Base-by-base conservation (phyloP, 2,329 filamentous ascomycete genomes). In the Beauveria varroae region DNA sequence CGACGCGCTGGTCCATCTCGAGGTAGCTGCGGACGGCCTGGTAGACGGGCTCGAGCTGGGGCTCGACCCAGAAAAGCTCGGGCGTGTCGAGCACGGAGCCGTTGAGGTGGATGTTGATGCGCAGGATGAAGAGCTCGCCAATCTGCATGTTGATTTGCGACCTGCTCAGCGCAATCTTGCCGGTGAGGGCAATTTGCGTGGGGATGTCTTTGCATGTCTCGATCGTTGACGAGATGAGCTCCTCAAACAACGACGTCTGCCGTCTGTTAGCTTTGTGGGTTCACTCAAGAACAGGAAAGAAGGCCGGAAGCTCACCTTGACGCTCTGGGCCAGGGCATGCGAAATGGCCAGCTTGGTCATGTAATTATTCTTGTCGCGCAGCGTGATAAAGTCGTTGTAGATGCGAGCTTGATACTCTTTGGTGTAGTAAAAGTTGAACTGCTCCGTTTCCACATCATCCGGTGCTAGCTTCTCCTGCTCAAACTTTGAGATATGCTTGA, bases 381-480 rank as follows among this genome's bases (percentile, higher is more conserved):
- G 76, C 2, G 91, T 95, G 74, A 99, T 99, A 69, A 99, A 99
- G 75, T 99, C 95, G 75, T 99, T 99, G 82, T 99, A 99, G 74
- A 99, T 99, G 57, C 95, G 88, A 24, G 95, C 91, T 76, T 99
- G 96, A 73, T 99, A 99, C 72, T 98, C 93, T 69, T 90, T 85
- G 3, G 95, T 98, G 78, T 99, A 98, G 79, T 99, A 99, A 74
- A 98, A 99, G 74, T 99, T 99, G 81, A 99, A 99, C 70, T 93
- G 91, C 74, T 99, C 95, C 52, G 92, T 91, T 76, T 99, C 93
- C 34, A 96, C 87, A 67, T 96, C 91, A 70, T 96, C 93, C 12
- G 88, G 85, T 28, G 86, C 86, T 54, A 98, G 82, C 73, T 96
- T 96, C 71, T 96, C 93, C 46, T 86, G 84, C 74, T 97, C 95